Evolutionary conservation across 2,329 filamentous ascomycete genomes (phyloP).

Genomic region (Neonectria faginata): DNA sequence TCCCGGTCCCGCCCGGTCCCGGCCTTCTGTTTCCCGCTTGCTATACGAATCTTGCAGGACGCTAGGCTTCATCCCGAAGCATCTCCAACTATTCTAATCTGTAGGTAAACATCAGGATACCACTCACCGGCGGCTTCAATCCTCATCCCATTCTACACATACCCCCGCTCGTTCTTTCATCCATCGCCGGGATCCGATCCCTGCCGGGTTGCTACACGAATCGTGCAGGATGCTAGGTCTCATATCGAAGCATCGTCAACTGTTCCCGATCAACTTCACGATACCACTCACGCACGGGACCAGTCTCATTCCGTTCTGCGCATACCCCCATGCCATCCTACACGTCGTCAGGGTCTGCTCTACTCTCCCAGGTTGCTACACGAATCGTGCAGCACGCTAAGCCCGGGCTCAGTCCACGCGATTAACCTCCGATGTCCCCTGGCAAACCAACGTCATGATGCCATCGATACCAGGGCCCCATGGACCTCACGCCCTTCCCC

Average conservation of each 20-base stretch:
- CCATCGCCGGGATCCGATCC: not conserved
- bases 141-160: constrained; percentile 5
- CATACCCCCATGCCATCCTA: not conserved
- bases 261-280: not conserved
- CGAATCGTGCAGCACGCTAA: constrained; percentile 26
- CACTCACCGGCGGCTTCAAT: constrained; percentile 2
- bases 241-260: not conserved
- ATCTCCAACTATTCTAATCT: constrained; percentile 1
- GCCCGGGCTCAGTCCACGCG: constrained; percentile 9
- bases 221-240: constrained; percentile 25
- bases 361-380: constrained; percentile 16
- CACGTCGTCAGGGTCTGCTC: not conserved
- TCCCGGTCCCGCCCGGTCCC: not conserved
- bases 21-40: constrained; percentile 13
- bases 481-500: constrained; percentile 5
- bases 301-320: not conserved
- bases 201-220: constrained; percentile 22
- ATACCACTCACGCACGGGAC: not conserved
- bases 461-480: not conserved
- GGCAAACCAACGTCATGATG: not conserved
- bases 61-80: constrained; percentile 36
- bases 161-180: not conserved
- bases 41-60: constrained; percentile 47
- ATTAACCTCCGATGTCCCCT: not conserved
- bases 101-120: not conserved